phyloP scores from a whole-genome alignment of 768 basidiomycete genomes.

The Epithele typhae region DNA sequence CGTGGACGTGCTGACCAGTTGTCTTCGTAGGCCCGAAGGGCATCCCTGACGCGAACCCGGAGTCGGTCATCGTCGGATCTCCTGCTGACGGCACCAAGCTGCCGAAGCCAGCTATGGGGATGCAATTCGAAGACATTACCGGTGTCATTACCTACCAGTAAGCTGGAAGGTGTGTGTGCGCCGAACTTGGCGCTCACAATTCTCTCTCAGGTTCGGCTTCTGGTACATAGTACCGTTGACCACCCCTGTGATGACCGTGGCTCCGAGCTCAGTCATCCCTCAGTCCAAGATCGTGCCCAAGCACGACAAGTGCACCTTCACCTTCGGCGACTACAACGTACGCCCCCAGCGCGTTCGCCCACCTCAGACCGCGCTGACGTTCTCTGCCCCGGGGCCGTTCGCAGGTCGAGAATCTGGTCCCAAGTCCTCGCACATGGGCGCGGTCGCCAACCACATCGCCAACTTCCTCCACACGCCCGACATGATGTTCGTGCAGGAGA shows the following conservation, averaged over 20 bases:
- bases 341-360: no score
- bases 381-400: not conserved
- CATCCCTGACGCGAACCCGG: conserved; percentile 55
- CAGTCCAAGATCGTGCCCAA: conserved; percentile 36
- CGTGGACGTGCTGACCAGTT: not conserved
- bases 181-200: no score
- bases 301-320: conserved; percentile 37
- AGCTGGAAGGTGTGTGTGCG: not conserved
- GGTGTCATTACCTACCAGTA: conserved; percentile 53
- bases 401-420: conserved; percentile 24
- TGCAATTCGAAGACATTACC: conserved; percentile 43
- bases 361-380: not conserved
- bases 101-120: conserved; percentile 47
- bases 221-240: conserved; percentile 56
- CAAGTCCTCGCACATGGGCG: conserved; percentile 12
- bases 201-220: conserved; percentile 34
- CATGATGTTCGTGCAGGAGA: conserved; percentile 59
- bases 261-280: conserved; percentile 31
- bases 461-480: conserved; percentile 48
- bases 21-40: conserved; percentile 38
- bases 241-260: conserved; percentile 44
- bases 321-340: conserved; percentile 60
- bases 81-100: conserved; percentile 53
- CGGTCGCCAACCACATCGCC: conserved; percentile 50
- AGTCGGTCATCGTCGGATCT: conserved; percentile 46